phyloP scores from a whole-genome alignment of 2,329 filamentous ascomycete species.

The Scedosporium apiospermum region DNA sequence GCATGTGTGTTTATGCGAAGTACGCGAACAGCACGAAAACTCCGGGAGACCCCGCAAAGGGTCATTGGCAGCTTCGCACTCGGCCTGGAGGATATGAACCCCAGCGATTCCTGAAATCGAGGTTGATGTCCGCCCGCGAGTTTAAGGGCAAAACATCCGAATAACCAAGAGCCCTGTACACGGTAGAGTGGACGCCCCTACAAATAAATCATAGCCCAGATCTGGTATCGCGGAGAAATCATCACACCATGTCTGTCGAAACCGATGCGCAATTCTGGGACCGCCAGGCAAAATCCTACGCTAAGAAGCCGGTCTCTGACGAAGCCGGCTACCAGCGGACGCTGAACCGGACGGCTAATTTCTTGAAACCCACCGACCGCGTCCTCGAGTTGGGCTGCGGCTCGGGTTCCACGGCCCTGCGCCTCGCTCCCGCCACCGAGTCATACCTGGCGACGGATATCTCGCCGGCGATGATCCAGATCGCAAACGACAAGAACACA shows the following conservation, averaged over 20 bases:
- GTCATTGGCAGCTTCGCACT: too few species aligned
- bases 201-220: not conserved
- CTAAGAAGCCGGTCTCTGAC: slow-evolving; percentile 9
- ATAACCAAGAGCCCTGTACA: too few species aligned
- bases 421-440: slow-evolving; percentile 7
- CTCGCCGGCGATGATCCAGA: slow-evolving; percentile 10
- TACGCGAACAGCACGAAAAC: too few species aligned
- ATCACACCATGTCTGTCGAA: not conserved
- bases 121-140: not conserved
- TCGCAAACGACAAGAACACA: slow-evolving; percentile 4
- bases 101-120: not conserved
- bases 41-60: too few species aligned
- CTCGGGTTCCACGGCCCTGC: slow-evolving; percentile 11
- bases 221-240: not conserved
- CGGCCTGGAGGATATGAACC: not conserved
- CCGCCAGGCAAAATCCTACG: slow-evolving; percentile 7
- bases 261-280: slow-evolving; percentile 10
- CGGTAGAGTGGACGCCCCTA: too few species aligned
- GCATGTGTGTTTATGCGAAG: too few species aligned
- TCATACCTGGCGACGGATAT: slow-evolving; percentile 11
- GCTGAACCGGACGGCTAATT: slow-evolving; percentile 5
- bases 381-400: slow-evolving; percentile 13
- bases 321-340: slow-evolving; percentile 11
- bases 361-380: slow-evolving; percentile 8
- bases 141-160: not conserved